phyloP scores from a whole-genome alignment of 176 grass and related monocot species.

The Rhynchospora pubera region DNA sequence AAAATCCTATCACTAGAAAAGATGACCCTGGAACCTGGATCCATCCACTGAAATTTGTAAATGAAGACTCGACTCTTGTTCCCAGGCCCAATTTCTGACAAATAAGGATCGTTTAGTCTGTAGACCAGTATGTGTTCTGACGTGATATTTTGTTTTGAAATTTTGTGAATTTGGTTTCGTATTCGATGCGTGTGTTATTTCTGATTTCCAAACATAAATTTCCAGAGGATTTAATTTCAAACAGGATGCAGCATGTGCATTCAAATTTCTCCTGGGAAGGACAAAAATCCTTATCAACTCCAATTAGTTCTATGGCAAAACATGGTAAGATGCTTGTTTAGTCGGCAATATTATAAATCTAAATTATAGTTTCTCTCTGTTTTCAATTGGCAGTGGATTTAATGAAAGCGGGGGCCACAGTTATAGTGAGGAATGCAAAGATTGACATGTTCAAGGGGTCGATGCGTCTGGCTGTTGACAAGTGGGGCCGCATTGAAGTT shows the following conservation, averaged over 20 bases:
- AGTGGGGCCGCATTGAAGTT: slow-evolving; percentile 14
- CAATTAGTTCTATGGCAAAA: neutral
- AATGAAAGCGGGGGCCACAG: slow-evolving; percentile 19
- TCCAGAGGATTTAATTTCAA: neutral
- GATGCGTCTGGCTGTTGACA: slow-evolving; percentile 21
- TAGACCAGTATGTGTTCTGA: neutral
- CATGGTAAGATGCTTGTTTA: neutral
- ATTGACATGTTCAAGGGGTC: slow-evolving; percentile 23
- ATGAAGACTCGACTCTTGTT: neutral
- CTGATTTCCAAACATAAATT: slow-evolving; percentile 9
- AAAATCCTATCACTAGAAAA: neutral
- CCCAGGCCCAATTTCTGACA: neutral
- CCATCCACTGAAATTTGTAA: neutral
- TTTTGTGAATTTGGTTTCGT: neutral
- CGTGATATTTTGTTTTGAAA: neutral
- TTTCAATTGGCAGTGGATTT: slow-evolving; percentile 18
- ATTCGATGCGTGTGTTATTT: neutral
- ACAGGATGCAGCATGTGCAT: neutral
- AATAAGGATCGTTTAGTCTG: neutral
- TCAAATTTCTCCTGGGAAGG: neutral
- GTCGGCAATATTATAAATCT: neutral
- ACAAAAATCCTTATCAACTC: neutral
- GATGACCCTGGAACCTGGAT: neutral
- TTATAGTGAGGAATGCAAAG: slow-evolving; percentile 14
- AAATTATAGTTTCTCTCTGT: neutral